Evolutionary conservation across 805 yeast species (phyloP).

Genomic region (Lachancea nothofagi): DNA sequence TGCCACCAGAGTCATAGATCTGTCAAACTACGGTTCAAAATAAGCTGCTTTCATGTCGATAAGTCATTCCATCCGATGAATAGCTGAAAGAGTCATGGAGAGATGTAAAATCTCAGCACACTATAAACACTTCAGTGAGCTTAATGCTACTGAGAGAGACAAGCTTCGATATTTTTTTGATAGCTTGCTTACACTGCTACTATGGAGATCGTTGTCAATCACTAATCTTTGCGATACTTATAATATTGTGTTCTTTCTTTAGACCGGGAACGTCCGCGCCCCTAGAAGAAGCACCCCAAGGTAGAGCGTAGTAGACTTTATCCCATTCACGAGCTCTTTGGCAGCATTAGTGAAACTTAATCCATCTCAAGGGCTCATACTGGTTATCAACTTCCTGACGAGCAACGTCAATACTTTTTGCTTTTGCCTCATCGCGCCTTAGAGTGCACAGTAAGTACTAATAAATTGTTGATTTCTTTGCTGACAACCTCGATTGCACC

Average conservation of each 20-base stretch:
- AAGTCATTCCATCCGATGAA: no score
- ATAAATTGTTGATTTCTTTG: slow-evolving; percentile 32
- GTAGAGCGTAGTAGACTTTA: slow-evolving; percentile 51
- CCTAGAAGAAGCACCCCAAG: slow-evolving; percentile 56
- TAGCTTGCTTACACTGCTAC: slow-evolving; percentile 16
- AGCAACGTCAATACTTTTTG: slow-evolving; percentile 14
- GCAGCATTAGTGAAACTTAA: slow-evolving; percentile 39
- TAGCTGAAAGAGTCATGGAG: no score
- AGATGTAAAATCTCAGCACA: no score
- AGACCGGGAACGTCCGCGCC: slow-evolving; percentile 34
- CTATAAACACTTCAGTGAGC: no score
- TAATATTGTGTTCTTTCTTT: slow-evolving; percentile 21
- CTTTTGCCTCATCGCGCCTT: slow-evolving; percentile 5
- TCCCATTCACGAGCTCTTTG: slow-evolving; percentile 38
- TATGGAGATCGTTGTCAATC: slow-evolving; percentile 16
- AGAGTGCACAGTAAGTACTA: slow-evolving; percentile 22
- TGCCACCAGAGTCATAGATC: slow-evolving; percentile 14
- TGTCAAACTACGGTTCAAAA: slow-evolving; percentile 11
- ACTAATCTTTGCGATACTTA: slow-evolving; percentile 14
- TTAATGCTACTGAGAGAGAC: no score
- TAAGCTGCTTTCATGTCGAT: no score
- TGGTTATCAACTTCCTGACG: slow-evolving; percentile 16
- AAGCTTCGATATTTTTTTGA: no score
- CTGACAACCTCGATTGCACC: slow-evolving; percentile 39
- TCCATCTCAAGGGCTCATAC: slow-evolving; percentile 37